phyloP scores from a whole-genome alignment of 352 stramenopile genomes.

The Hyaloperonospora arabidopsidis region DNA sequence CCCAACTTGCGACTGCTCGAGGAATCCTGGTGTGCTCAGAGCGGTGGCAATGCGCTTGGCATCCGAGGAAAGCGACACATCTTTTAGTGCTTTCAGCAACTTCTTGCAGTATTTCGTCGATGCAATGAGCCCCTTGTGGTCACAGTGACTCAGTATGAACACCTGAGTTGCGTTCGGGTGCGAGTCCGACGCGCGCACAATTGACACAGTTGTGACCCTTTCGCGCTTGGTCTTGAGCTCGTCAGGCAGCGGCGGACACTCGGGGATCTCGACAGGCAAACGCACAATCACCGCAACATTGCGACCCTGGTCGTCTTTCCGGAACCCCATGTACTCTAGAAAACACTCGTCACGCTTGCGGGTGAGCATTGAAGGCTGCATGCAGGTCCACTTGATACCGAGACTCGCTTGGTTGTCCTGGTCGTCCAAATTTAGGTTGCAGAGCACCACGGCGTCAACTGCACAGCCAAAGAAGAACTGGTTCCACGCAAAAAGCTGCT shows the following conservation, averaged over 20 bases:
- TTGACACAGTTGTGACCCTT: constrained; percentile 38
- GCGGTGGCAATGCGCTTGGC: constrained; percentile 53
- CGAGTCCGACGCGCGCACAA: constrained; percentile 38
- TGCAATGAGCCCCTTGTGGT: constrained; percentile 39
- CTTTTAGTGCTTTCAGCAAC: constrained; percentile 38
- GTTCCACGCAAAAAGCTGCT: constrained; percentile 62
- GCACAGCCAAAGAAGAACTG: constrained; percentile 58
- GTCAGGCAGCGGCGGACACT: constrained; percentile 44
- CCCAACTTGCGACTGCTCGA: constrained; percentile 27
- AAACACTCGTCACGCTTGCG: constrained; percentile 69
- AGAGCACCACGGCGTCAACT: constrained; percentile 59
- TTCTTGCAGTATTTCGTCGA: constrained; percentile 44
- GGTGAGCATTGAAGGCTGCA: constrained; percentile 48
- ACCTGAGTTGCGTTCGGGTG: constrained; percentile 34
- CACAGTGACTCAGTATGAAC: constrained; percentile 47
- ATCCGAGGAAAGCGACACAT: constrained; percentile 46
- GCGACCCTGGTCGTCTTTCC: constrained; percentile 43
- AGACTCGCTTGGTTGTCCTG: constrained; percentile 44
- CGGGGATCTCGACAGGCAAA: constrained; percentile 48
- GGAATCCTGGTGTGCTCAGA: constrained; percentile 25
- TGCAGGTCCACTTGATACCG: constrained; percentile 74
- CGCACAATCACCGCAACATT: constrained; percentile 57
- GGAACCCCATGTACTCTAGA: constrained; percentile 66
- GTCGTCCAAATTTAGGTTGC: constrained; percentile 45
- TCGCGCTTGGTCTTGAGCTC: constrained; percentile 55